These are phyloP conservation scores for Podospora pseudoanserina DNA, from an alignment of 495 filamentous ascomycete genomes.

Conservation along the genomic window DNA sequence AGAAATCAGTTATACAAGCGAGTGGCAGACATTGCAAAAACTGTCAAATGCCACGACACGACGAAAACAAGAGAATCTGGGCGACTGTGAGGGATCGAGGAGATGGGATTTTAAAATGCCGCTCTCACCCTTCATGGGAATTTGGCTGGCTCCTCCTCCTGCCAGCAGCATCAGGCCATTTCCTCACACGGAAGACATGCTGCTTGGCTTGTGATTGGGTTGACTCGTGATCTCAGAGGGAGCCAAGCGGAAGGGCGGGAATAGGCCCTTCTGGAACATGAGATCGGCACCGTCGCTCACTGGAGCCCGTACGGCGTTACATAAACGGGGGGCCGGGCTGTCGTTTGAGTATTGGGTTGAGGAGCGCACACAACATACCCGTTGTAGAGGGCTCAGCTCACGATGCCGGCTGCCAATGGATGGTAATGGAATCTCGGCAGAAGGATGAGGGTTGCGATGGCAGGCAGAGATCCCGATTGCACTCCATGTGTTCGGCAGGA, in stretches of 20 bases:
- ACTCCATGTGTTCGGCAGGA: neutral
- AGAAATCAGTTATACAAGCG: neutral
- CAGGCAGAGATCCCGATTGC: neutral
- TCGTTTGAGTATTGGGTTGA: neutral
- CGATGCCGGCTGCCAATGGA: neutral
- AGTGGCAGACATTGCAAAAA: neutral
- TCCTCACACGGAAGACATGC: neutral
- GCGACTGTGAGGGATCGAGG: neutral
- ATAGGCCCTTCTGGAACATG: constrained; percentile 27
- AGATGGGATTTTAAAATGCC: constrained; percentile 15
- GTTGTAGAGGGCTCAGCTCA: neutral
- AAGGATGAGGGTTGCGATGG: neutral
- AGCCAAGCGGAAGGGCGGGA: constrained; percentile 8
- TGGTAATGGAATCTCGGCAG: neutral
- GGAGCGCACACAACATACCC: neutral
- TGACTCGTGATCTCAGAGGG: neutral
- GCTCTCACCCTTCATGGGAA: constrained; percentile 14
- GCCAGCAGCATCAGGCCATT: constrained; percentile 8
- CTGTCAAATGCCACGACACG: neutral
- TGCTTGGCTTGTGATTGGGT: constrained; percentile 10
- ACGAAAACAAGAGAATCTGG: neutral
- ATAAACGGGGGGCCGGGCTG: neutral
- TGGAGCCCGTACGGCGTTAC: neutral
- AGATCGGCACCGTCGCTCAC: constrained; percentile 10
- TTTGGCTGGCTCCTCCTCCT: constrained; percentile 1